Conservation (phyloP, 805 yeast species). For the Candida hungchunana region DNA sequence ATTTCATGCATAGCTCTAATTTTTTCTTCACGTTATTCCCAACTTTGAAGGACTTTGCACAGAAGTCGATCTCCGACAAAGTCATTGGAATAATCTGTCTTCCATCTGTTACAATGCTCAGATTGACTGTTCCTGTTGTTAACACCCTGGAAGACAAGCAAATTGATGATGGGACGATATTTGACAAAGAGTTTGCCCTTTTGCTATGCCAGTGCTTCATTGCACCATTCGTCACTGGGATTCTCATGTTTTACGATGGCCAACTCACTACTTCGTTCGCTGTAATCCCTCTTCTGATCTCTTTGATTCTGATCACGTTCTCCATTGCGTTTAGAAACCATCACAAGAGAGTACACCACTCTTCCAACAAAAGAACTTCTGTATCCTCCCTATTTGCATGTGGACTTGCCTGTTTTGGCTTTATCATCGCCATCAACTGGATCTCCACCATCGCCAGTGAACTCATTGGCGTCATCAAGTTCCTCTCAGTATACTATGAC, state of each 20-base stretch:
- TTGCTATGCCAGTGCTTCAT: constrained; percentile 29
- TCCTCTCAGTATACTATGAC: constrained; percentile 53
- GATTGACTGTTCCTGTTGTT: constrained; percentile 34
- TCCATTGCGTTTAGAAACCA: constrained; percentile 2
- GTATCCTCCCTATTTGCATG: background rate
- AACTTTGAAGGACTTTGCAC: constrained; percentile 27
- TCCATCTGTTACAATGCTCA: constrained; percentile 32
- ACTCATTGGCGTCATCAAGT: constrained; percentile 61
- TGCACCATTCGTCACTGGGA: constrained; percentile 25
- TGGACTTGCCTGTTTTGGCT: constrained; percentile 48
- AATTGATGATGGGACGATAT: constrained; percentile 19
- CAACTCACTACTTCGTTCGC: constrained; percentile 2
- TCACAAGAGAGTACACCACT: too few species aligned
- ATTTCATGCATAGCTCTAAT: constrained; percentile 5
- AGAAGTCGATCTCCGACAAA: constrained; percentile 26
- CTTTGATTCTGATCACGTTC: constrained; percentile 2
- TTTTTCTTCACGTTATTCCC: constrained; percentile 25
- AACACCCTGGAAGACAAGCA: constrained; percentile 25
- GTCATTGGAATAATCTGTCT: constrained; percentile 29
- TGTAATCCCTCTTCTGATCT: constrained; percentile 6
- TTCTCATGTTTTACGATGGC: constrained; percentile 16
- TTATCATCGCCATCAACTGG: constrained; percentile 64
- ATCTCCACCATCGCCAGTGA: constrained; percentile 45
- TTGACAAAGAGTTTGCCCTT: constrained; percentile 20
- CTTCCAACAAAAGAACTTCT: constrained; percentile 2